Evolutionary conservation across 1,284 basidiomycete species (phyloP), one percentile per base, ranked within the genome.

Genomic region (Ustanciosporium gigantosporum): DNA sequence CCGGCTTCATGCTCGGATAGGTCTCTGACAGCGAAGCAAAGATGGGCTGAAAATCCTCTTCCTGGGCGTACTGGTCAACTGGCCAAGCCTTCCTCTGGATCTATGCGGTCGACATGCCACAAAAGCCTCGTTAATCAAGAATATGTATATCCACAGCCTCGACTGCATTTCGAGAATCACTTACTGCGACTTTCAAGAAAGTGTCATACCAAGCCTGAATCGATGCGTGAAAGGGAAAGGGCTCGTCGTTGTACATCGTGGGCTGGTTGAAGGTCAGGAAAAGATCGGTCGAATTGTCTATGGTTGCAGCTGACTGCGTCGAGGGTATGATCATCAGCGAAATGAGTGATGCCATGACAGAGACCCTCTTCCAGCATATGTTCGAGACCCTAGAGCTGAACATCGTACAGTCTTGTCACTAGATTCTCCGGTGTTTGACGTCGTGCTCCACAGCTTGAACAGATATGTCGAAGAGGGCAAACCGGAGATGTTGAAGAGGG

Each of bases 21-120:
- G 27, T 25, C 5, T 17, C 46, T 20, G 38, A 25, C 17, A 64
- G 44, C 29, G 32, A 15, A 15, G 38, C 27, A 15, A 64, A 53
- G 25, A 64, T 41, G 20, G 53, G 42, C 2, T 36, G 43, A 37
- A 64, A 64, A 32, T 64, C 60, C 17, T 25, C 23, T n/a, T 25
- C 47, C 8, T 46, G 44, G 3, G 51, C 58, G 13, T 41, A 61
- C 7, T 15, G 25, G 22, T 61, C 58, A 4, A 61, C 47, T 25
- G 58, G 58, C 46, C 46, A 61, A 3, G 58, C 50, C 15, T 56
- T 50, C 3, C 51, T 35, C 45, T 56, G 43, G 34, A 61, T 25
- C 50, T 53, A 22, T 0, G 17, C 20, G 3, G 8, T n/a, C 21
- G 17, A 32, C 23, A 25, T 3, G 27, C 5, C 37, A 27, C 29